These are phyloP conservation scores for Xylaria bambusicola DNA, from an alignment of 495 filamentous ascomycete genomes.

Conservation along the genomic window DNA sequence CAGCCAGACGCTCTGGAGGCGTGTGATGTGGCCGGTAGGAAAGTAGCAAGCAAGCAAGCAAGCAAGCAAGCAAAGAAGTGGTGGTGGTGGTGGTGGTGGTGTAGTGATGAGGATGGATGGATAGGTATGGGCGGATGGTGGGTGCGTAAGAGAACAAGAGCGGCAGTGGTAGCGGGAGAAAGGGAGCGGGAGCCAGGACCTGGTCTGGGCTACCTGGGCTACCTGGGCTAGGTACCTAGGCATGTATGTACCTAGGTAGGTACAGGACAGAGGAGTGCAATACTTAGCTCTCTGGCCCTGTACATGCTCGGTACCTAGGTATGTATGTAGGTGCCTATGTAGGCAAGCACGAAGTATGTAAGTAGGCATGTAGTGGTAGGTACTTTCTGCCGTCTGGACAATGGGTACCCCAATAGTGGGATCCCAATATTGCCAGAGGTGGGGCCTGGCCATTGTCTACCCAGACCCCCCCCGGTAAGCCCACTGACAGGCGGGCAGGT, in stretches of 20 bases:
- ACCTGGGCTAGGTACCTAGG: too few species aligned
- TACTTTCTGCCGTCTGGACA: slow-evolving; percentile 13
- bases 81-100: neutral
- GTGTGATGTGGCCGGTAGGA: slow-evolving; percentile 10
- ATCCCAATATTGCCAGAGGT: slow-evolving; percentile 36
- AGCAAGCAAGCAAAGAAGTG: slow-evolving; percentile 4
- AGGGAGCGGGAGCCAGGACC: slow-evolving; percentile 27
- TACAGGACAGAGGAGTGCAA: too few species aligned
- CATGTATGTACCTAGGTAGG: too few species aligned
- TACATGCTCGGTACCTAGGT: too few species aligned
- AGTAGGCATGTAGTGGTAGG: too few species aligned
- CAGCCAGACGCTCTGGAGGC: neutral
- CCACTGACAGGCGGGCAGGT: slow-evolving; percentile 19
- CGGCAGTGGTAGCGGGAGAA: slow-evolving; percentile 25
- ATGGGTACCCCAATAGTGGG: slow-evolving; percentile 36
- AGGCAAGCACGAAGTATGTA: too few species aligned
- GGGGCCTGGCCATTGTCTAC: slow-evolving; percentile 29
- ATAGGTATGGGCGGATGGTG: slow-evolving; percentile 13
- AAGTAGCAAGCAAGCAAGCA: too few species aligned
- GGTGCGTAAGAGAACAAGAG: slow-evolving; percentile 19
- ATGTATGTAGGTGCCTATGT: too few species aligned
- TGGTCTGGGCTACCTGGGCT: slow-evolving; percentile 19
- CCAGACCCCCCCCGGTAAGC: slow-evolving; percentile 11
- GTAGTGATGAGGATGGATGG: slow-evolving; percentile 1
- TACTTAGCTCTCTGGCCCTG: too few species aligned